Evolutionary conservation across 1,284 basidiomycete species (phyloP).

Genomic region (Apiotrichum akiyoshidainum): DNA sequence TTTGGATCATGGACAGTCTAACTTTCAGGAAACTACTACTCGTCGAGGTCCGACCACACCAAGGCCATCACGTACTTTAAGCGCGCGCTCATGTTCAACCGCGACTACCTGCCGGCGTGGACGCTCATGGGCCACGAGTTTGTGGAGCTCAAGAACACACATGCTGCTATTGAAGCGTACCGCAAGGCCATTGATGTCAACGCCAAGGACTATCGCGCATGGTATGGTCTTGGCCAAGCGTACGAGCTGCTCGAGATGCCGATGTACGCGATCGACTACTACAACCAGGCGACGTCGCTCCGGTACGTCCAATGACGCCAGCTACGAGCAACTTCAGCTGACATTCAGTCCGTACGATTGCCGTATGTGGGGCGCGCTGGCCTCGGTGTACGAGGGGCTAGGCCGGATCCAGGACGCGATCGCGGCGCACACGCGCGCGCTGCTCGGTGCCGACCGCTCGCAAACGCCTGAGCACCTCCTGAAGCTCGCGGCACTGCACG

Average conservation of each 20-base stretch:
- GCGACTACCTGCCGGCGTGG: constrained; percentile 94
- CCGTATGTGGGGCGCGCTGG: constrained; percentile 92
- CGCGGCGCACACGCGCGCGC: constrained; percentile 80
- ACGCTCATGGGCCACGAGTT: constrained; percentile 99
- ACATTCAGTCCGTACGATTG: constrained; percentile 83
- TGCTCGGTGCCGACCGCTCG: constrained; percentile 75
- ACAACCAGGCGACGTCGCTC: constrained; percentile 89
- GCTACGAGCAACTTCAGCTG: neutral
- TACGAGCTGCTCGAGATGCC: constrained; percentile 97
- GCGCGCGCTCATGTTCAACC: constrained; percentile 87
- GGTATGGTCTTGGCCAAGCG: constrained; percentile 97
- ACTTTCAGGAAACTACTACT: constrained; percentile 86
- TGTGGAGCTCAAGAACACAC: constrained; percentile 97
- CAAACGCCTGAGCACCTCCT: constrained; percentile 68
- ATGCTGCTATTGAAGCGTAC: constrained; percentile 97
- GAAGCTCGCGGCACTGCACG: constrained; percentile 72
- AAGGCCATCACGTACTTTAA: constrained; percentile 95
- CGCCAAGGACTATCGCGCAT: constrained; percentile 93
- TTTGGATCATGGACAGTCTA: constrained; percentile 14
- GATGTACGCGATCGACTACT: constrained; percentile 93
- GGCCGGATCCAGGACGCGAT: constrained; percentile 75
- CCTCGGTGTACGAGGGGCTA: constrained; percentile 88
- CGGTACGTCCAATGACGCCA: constrained; percentile 60
- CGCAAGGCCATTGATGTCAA: constrained; percentile 93
- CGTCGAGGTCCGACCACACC: constrained; percentile 84